Conservation (phyloP, 2,329 filamentous ascomycete genomes). For the Pseudocercospora musae region DNA sequence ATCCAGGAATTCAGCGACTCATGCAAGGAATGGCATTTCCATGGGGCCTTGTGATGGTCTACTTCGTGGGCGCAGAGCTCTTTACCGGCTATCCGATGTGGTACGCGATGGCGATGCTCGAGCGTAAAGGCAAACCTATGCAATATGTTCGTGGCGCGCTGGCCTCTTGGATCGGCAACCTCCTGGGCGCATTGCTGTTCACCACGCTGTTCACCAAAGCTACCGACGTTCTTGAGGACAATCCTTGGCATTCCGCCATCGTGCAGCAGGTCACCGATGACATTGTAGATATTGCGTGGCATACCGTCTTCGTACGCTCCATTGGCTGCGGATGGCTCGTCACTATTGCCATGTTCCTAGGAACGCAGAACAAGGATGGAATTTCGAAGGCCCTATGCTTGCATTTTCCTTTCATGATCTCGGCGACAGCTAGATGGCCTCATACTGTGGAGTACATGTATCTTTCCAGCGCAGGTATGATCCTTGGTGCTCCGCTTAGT, state of each 20-base stretch:
- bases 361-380: conserved; percentile 31
- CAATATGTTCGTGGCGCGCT: conserved; percentile 21
- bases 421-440: conserved; percentile 26
- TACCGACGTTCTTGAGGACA: conserved; percentile 21
- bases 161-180: conserved; percentile 25
- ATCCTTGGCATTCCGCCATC: conserved; percentile 23
- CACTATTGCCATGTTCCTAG: conserved; percentile 32
- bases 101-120: conserved; percentile 28
- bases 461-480: conserved; percentile 24
- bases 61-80: conserved; percentile 31
- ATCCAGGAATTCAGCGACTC: conserved; percentile 24
- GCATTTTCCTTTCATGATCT: conserved; percentile 31
- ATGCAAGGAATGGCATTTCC: conserved; percentile 30
- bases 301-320: conserved; percentile 28
- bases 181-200: conserved; percentile 23
- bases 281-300: conserved; percentile 26
- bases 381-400: conserved; percentile 31
- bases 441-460: conserved; percentile 35
- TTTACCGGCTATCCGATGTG: conserved; percentile 35
- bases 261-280: conserved; percentile 23
- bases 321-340: conserved; percentile 32
- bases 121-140: conserved; percentile 19
- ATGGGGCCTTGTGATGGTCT: conserved; percentile 29
- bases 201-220: conserved; percentile 18
- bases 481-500: conserved; percentile 26